phyloP scores from a whole-genome alignment of 345 rosid species.

The Rhizophora mangle region DNA sequence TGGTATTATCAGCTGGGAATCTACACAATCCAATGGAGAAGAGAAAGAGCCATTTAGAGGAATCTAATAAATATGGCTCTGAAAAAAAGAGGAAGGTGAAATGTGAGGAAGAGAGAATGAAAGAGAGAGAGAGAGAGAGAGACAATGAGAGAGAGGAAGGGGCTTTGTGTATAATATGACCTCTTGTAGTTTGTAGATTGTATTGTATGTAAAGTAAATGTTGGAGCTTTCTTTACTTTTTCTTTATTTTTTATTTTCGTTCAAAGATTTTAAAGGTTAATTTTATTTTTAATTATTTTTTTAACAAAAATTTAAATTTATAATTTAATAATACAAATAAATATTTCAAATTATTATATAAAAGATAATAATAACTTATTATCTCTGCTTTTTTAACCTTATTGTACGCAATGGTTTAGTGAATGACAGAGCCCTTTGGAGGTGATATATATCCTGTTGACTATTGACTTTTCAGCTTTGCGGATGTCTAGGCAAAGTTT shows the following conservation, averaged over 20 bases:
- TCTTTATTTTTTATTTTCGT: neutral
- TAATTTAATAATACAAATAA: neutral
- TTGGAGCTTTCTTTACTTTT: constrained; percentile 23
- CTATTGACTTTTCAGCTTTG: constrained; percentile 40
- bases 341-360: too few relatives aligned
- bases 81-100: constrained; percentile 39
- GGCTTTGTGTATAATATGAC: constrained; percentile 12
- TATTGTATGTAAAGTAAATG: constrained; percentile 33
- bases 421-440: neutral
- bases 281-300: neutral
- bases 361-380: too few relatives aligned
- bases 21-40: constrained; percentile 56
- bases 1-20: constrained; percentile 48
- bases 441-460: constrained; percentile 42
- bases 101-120: constrained; percentile 22
- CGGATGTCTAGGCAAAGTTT: neutral
- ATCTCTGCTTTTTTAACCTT: neutral
- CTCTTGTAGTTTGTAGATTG: constrained; percentile 13
- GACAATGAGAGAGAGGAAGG: neutral
- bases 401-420: neutral
- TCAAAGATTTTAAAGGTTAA: neutral
- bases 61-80: constrained; percentile 64
- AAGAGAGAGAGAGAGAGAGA: constrained; percentile 8
- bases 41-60: constrained; percentile 46
- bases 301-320: too few relatives aligned